Conservation (phyloP, 129 eudicot species). For the Escallonia herrerae region DNA sequence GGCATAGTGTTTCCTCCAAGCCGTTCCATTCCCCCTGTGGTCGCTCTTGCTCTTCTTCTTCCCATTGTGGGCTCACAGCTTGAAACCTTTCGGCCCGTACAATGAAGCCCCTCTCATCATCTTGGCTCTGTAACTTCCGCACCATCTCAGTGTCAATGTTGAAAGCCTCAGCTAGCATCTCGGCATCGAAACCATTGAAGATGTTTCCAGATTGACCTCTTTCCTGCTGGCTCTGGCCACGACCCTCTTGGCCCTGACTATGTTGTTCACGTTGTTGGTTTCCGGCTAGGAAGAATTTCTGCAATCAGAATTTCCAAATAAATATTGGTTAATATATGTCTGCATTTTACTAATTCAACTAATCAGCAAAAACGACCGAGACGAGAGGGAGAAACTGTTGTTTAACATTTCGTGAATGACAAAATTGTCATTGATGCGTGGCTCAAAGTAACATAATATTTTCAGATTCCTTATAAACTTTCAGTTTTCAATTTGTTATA, state of each 20-base stretch:
- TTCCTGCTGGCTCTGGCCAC: neutral
- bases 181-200: conserved; percentile 15
- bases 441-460: too few species aligned
- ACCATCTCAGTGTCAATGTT: conserved; percentile 44
- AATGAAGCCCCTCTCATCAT: conserved; percentile 47
- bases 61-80: neutral
- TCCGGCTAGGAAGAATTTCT: conserved; percentile 46
- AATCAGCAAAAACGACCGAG: neutral
- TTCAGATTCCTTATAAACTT: too few species aligned
- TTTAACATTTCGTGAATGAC: neutral
- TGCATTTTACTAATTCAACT: neutral
- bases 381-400: neutral
- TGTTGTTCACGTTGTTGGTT: conserved; percentile 21
- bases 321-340: neutral
- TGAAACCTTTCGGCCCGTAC: neutral
- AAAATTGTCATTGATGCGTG: too few species aligned
- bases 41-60: neutral
- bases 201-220: conserved; percentile 16
- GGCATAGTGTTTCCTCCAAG: conserved; percentile 44
- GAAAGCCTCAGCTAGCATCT: conserved; percentile 36
- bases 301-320: neutral
- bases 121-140: conserved; percentile 38
- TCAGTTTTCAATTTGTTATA: neutral
- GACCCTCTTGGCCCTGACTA: neutral
- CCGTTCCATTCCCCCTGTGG: conserved; percentile 1